Evolutionary conservation across 139 green algal species (phyloP), one percentile per base, ranked within the genome.

Genomic region (Coelastrella sp.): DNA sequence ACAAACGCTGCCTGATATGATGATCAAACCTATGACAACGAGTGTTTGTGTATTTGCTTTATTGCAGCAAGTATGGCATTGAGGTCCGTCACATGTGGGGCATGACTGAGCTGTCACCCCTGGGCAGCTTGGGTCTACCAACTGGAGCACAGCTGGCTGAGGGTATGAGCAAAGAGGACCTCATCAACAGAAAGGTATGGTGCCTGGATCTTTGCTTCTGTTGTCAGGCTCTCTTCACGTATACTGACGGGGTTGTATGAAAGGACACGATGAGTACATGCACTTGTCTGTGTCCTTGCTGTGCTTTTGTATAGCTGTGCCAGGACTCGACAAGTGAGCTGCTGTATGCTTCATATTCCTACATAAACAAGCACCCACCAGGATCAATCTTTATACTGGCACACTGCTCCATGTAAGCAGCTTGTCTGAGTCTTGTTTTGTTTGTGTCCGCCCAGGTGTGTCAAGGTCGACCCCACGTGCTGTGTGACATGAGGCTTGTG

Each of bases 61-160:
- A 47, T 65, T 85, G 58, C 61, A 86, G 60, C 5, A 22, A 58
- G 59, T 20, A 93, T 54, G 90, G 92, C 16, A 91, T 96, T 85
- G 92, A 96, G 64, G 95, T 97, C 58, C 93, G 92, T 7, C 94
- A 96, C 88, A 83, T 95, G 89, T 93, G 87, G 93, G 96, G 96
- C 66, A 98, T 98, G 96, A 98, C 96, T 0, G 96, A 98, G 92
- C 77, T 96, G 17, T 92, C 77, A 0, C 96, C 96, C 6, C 87
- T 96, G 14, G 95, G 95, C 71, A 96, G 88, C 4, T 10, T 96
- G n/a, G 92, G 93, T 11, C 68, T 86, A 16, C 87, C 93, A 64
- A 97, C 96, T 88, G 83, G 64, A 4, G 14, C 32, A 20, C 87
- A 91, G 78, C 20, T 85, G 75, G 86, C 47, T 8, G 73, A 83